Conservation (phyloP, 164 flowering plant genomes). For the Brasenia schreberi region DNA sequence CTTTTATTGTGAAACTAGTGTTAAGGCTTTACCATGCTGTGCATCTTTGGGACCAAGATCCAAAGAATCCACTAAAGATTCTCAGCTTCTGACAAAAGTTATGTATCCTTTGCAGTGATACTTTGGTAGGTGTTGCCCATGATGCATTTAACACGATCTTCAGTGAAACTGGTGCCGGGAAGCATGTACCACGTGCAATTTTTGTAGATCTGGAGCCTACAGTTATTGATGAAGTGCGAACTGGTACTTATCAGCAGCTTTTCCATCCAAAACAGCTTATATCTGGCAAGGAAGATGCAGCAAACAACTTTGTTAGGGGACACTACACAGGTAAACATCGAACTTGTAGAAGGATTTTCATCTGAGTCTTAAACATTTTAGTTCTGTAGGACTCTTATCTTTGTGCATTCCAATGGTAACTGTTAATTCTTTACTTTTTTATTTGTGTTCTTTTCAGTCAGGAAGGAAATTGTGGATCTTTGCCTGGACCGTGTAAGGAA, state of each 20-base stretch:
- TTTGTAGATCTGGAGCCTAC: conserved; percentile 32
- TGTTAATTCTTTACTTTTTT: neutral
- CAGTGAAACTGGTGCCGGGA: conserved; percentile 27
- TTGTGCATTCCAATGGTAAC: neutral
- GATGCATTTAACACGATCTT: conserved; percentile 35
- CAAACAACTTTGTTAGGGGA: conserved; percentile 30
- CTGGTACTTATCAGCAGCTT: conserved; percentile 10
- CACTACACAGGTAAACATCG: conserved; percentile 22
- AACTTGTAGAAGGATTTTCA: no score
- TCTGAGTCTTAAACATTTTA: no score
- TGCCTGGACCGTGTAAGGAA: conserved; percentile 38
- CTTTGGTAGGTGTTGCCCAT: conserved; percentile 41
- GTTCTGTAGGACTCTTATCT: no score
- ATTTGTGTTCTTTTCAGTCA: conserved; percentile 7
- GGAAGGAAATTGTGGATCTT: conserved; percentile 33
- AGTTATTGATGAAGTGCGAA: conserved; percentile 22
- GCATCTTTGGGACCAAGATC: no score
- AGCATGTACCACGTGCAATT: conserved; percentile 7
- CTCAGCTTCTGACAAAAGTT: no score
- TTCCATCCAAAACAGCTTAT: conserved; percentile 32
- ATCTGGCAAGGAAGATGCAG: conserved; percentile 29
- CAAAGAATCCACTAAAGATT: no score
- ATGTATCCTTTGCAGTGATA: conserved; percentile 21
- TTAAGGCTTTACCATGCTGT: no score
- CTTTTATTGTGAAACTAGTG: no score